These are phyloP conservation scores for Tricholoma flavovirens DNA, from an alignment of 768 basidiomycete species.

Conservation along the genomic window DNA sequence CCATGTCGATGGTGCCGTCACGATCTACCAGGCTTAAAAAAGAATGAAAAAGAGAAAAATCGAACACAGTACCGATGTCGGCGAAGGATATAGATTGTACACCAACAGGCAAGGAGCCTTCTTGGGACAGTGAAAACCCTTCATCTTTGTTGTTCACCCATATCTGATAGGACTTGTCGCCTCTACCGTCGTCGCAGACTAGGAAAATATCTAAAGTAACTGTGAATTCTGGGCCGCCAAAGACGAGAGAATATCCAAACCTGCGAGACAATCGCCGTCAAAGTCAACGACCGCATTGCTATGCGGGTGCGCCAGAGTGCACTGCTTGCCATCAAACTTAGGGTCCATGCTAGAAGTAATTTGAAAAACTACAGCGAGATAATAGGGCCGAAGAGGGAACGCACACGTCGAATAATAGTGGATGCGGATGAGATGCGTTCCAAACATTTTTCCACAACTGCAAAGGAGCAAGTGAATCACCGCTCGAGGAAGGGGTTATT, in stretches of 20 bases:
- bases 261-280: constrained; percentile 93
- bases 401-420: constrained; percentile 65
- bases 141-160: constrained; percentile 84
- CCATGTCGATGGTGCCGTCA: constrained; percentile 94
- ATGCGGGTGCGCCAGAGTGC: constrained; percentile 81
- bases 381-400: constrained; percentile 15
- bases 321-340: constrained; percentile 57
- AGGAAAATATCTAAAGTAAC: constrained; percentile 71
- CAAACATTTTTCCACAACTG: constrained; percentile 80
- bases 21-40: constrained; percentile 51
- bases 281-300: constrained; percentile 93
- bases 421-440: constrained; percentile 50
- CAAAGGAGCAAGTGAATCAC: constrained; percentile 33
- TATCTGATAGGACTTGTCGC: constrained; percentile 73
- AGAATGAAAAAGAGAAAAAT: neutral
- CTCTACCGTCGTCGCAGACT: constrained; percentile 64
- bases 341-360: constrained; percentile 43
- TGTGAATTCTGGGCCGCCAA: neutral
- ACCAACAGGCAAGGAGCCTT: constrained; percentile 67
- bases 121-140: constrained; percentile 66
- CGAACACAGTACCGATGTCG: constrained; percentile 64
- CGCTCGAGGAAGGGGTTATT: constrained; percentile 36
- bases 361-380: neutral
- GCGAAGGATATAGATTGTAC: constrained; percentile 81
- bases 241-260: constrained; percentile 26